Evolutionary conservation across 768 basidiomycete species (phyloP), one percentile per base, ranked within the genome.

Genomic region (Paxillus rubicundulus): DNA sequence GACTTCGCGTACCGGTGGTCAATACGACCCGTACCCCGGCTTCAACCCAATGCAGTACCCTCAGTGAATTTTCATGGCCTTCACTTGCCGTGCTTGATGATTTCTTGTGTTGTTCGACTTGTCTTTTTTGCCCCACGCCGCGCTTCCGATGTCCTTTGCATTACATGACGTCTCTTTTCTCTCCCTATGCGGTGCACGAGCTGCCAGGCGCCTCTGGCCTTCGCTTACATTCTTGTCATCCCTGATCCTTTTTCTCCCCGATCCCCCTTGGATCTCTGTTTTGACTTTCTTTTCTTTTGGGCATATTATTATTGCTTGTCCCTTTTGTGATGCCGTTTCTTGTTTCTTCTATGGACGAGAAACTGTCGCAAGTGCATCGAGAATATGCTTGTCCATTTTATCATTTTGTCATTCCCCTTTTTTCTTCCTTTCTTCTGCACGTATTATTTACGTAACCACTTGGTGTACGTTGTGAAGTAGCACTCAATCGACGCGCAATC

Each of bases 1-100:
- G 40, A 61, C 61, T 7, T 57, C 55, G 33, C 64, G 63, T 32
- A 56, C 63, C 48, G 48, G 52, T 17, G 62, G 56, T 8, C 54
- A 60, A 20, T 70, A 66, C 40, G 46, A 56, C 16, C 32, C 55
- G 24, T 64, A 65, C 50, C 20, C 61, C 13, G 52, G 52, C 24
- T 63, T 62, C 20, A 45, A 58, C 13, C 34, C 61, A 37, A 68
- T 66, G 60, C 69, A 58, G 28, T 69, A 62, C 49, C 54, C 54
- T 8, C 48, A 57, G 7, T 52, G 55, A 24, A 59, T 21, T 56
- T 20, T 5, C 13, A 33, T n/a, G 18, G 20, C 36, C n/a, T 38
- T 17, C 17, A n/a, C 20, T 20, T 18, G 32, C 20, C 20, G 10
- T 8, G 45, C 37, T 33, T 45, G 45, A 18, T 45, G 52, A n/a